A percentile compares a stretch with the other conserved stretches of the same genome.
phyloP scores from a whole-genome alignment of 345 rosid species.

The Diplotaxis tenuifolia region DNA sequence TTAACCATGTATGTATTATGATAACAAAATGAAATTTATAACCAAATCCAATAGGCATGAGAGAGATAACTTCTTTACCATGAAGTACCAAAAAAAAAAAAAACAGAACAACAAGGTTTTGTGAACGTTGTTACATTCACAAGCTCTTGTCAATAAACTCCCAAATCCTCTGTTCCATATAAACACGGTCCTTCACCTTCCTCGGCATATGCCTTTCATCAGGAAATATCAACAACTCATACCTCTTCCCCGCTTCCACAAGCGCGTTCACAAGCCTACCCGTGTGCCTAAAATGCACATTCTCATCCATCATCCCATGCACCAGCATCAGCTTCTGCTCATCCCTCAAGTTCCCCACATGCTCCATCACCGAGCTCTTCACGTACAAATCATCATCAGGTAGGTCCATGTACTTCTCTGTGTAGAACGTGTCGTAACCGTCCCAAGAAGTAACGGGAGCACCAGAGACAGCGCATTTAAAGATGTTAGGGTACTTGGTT shows the following conservation, averaged over 20 bases:
- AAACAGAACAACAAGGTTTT: background rate
- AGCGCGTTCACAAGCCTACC: conserved; percentile 86
- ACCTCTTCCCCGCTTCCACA: conserved; percentile 62
- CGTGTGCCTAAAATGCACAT: conserved; percentile 92
- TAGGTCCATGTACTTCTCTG: conserved; percentile 92
- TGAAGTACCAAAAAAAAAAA: background rate
- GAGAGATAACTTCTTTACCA: background rate
- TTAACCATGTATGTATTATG: background rate
- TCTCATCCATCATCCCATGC: conserved; percentile 96
- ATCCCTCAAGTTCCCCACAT: conserved; percentile 61
- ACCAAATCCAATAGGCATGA: background rate
- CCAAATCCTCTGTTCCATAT: conserved; percentile 96
- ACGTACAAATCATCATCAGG: conserved; percentile 51
- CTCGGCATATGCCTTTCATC: conserved; percentile 92
- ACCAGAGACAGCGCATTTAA: conserved; percentile 71
- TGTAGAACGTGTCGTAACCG: conserved; percentile 87
- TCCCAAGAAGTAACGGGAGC: conserved; percentile 99
- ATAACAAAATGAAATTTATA: background rate
- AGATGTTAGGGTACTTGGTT: conserved; percentile 64
- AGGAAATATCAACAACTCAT: conserved; percentile 78
- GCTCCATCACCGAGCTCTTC: conserved; percentile 71
- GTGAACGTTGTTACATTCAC: conserved; percentile 28
- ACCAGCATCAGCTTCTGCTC: conserved; percentile 55
- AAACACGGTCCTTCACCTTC: conserved; percentile 54
- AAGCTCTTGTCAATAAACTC: conserved; percentile 73